Conservation (phyloP, 305 asterid genomes). For the Rubia peregrina region DNA sequence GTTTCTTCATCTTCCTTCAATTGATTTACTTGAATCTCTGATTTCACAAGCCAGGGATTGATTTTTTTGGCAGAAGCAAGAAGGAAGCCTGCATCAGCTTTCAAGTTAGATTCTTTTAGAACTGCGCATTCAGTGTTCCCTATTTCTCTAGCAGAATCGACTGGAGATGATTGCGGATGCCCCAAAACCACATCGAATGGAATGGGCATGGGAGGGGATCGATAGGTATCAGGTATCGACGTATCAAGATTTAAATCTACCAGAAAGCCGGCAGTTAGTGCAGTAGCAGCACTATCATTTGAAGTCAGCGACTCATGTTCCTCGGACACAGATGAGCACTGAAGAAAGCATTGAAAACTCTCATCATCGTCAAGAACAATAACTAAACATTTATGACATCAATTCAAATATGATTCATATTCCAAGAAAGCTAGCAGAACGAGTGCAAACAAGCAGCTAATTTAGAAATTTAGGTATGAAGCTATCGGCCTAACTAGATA, state of each 20-base stretch:
- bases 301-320: conserved; percentile 55
- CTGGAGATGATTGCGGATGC: conserved; percentile 27
- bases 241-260: conserved; percentile 60
- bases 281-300: conserved; percentile 37
- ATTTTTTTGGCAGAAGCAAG: conserved; percentile 37
- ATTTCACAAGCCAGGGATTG: conserved; percentile 32
- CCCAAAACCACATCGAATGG: conserved; percentile 67
- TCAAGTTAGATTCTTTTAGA: conserved; percentile 35
- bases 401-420: not conserved
- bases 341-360: conserved; percentile 24
- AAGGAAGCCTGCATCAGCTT: conserved; percentile 24
- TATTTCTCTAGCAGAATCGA: conserved; percentile 27
- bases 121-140: conserved; percentile 18
- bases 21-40: conserved; percentile 24
- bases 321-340: conserved; percentile 56
- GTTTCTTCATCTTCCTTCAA: conserved; percentile 48
- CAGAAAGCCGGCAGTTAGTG: conserved; percentile 38
- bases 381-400: not conserved
- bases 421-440: not conserved
- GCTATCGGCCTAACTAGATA: not conserved
- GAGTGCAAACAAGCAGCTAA: conserved; percentile 1
- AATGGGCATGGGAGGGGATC: conserved; percentile 66
- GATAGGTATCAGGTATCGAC: conserved; percentile 59
- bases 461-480: not conserved
- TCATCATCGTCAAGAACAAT: not conserved